Evolutionary conservation across 768 basidiomycete species (phyloP), one percentile per base, ranked within the genome.

Genomic region (Termitomyces sp.): DNA sequence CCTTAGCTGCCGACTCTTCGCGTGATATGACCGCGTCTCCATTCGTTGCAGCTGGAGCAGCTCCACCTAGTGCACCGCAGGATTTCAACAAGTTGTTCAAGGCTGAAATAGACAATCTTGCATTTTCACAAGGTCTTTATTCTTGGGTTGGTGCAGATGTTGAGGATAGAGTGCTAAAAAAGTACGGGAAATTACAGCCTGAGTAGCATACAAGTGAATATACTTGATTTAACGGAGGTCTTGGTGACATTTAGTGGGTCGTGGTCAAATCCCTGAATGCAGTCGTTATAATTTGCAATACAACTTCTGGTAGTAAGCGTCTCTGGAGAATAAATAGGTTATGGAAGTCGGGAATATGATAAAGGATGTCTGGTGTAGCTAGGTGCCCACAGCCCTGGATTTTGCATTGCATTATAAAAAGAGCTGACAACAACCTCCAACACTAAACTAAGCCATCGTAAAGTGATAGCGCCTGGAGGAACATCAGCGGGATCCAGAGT

Each of bases 1-100:
- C 54, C 35, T 10, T 63, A 92, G 94, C 88, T 49, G 91, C 91
- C 44, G 90, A 92, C 68, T 81, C 87, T 41, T 84, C 89, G 28
- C 83, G 84, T 63, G 85, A 89, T 67, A 87, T 90, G 78, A 80
- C 81, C 16, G 76, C 80, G 28, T 83, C 85, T 33, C 85, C 92
- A 0, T 91, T 92, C 66, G 85, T 82, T 18, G 71, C 70, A 7
- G 75, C 77, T 41, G 78, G 76, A 26, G 74, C 76, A 16, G 72
- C 76, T 9, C 70, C 76, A 11, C 77, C 79, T 28, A 79, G 75
- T 7, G 88, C 83, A 48, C 83, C 85, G 46, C 93, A 94, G 67
- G 96, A 98, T 68, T 94, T 81, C 71, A 79, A 75, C 66, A 98
- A 98, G 69, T 70, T 98, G 41, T 94, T 94, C 80, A 90, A 91